Evolutionary conservation across 2,329 filamentous ascomycete species (phyloP).

Genomic region (Cytospora mali): DNA sequence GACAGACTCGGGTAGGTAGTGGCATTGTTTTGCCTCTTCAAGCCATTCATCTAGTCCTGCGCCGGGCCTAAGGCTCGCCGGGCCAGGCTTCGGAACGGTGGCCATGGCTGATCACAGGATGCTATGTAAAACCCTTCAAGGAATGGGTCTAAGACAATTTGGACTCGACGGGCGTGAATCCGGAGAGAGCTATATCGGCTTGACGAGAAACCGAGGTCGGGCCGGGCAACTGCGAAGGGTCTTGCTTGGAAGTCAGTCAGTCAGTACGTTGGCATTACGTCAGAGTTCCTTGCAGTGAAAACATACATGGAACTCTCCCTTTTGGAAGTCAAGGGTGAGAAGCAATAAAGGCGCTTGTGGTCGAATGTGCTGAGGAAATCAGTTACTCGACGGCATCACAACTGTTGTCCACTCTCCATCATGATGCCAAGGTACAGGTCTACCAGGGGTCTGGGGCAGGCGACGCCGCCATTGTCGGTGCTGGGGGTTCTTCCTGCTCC

Average conservation of each 20-base stretch:
- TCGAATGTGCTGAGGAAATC: background rate
- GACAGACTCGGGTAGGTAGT: conserved; percentile 90
- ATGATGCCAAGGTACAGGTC: conserved; percentile 1
- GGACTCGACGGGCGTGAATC: background rate
- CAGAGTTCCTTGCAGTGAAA: background rate
- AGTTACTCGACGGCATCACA: background rate
- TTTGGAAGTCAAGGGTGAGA: background rate
- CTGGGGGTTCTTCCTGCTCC: conserved; percentile 19
- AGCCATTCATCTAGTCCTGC: conserved; percentile 95
- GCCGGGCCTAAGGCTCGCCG: conserved; percentile 79
- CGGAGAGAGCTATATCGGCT: conserved; percentile 1
- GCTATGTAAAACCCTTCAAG: background rate
- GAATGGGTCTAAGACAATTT: background rate
- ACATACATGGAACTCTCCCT: background rate
- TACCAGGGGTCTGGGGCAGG: conserved; percentile 6
- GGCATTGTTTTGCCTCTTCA: conserved; percentile 93
- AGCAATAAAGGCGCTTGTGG: background rate
- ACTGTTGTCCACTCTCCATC: background rate
- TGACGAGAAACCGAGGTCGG: conserved; percentile 15
- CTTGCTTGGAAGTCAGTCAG: background rate
- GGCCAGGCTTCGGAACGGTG: conserved; percentile 82
- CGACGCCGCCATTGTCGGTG: conserved; percentile 13
- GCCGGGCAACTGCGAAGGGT: conserved; percentile 12
- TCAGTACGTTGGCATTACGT: background rate
- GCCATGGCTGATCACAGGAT: conserved; percentile 41